These are phyloP conservation scores for Pseudomonodictys pantanalensis DNA, from an alignment of 495 filamentous ascomycete species.

Conservation along the genomic window DNA sequence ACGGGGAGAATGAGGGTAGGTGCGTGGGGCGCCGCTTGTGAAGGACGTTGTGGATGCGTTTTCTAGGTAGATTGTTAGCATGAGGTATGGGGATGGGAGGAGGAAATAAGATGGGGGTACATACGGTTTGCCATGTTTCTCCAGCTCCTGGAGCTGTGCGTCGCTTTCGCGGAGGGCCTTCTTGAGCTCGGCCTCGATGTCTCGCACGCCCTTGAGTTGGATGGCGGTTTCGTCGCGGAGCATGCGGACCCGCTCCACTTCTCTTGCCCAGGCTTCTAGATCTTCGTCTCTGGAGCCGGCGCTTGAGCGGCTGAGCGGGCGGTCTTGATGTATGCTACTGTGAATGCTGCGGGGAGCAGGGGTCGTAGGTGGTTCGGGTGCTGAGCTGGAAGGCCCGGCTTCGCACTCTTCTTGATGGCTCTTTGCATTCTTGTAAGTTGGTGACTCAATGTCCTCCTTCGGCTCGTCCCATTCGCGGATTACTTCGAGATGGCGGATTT, in stretches of 20 bases:
- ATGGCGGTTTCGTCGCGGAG: constrained; percentile 21
- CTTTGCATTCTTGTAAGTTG: background rate
- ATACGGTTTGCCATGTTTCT: constrained; percentile 20
- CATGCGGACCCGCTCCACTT: constrained; percentile 26
- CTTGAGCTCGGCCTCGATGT: constrained; percentile 19
- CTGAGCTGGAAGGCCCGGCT: background rate
- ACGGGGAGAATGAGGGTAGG: background rate
- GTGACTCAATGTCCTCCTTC: background rate
- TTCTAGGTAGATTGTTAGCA: background rate
- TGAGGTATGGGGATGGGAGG: background rate
- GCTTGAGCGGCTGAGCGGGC: constrained; percentile 4
- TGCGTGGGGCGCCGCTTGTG: constrained; percentile 5
- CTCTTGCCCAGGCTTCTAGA: constrained; percentile 20
- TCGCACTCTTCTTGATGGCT: constrained; percentile 1
- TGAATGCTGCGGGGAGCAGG: background rate
- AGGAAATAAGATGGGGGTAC: background rate
- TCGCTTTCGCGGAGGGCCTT: constrained; percentile 28
- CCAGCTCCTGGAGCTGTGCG: constrained; percentile 18
- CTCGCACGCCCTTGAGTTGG: constrained; percentile 29
- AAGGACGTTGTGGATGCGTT: constrained; percentile 1
- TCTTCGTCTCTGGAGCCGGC: constrained; percentile 5
- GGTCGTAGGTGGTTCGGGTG: background rate
- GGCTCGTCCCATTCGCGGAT: constrained; percentile 10
- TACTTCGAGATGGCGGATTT: constrained; percentile 6
- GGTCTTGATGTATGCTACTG: background rate